Base-by-base conservation (phyloP, 2,329 filamentous ascomycete genomes). In the Aspergillus fischeri region DNA sequence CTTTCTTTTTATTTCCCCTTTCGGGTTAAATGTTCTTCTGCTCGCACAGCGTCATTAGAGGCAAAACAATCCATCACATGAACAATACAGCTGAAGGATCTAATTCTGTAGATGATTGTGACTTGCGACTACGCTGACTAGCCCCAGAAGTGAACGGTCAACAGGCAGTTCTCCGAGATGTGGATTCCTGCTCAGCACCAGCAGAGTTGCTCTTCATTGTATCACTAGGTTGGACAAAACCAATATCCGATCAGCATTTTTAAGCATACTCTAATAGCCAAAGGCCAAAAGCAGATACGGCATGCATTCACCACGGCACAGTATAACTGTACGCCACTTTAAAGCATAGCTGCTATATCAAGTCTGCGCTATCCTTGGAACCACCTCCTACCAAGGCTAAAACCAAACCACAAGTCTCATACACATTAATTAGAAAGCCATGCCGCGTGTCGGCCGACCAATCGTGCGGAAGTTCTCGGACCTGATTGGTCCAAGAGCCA, bases 401-500 rank as follows among this genome's bases (percentile, higher is more conserved):
- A 55, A 35, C 51, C 14, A 47, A 47, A 29, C n/a, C 28, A 44
- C n/a, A 56, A 38, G 32, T n/a, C 47, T 11, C 17, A 44, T 29
- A 32, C 27, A 21, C 10, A 27, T 17, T n/a, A 53, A 57, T 58
- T 48, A 68, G 60, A 72, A 78, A 3, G 74, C 76, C 45, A 60
- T 61, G 5, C 76, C 76, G 38, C 67, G 70, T 20, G 55, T 71
- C 27, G 70, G 60, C 51, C 69, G 67, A 10, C 78, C 78, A 29
- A 79, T 64, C 1, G 77, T 80, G 59, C 71, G 70, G 64, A 78
- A 80, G 24, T 67, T 74, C 53, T 76, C 66, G 2, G 67, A 52
- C 47, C 52, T 59, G 27, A 56, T 58, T 20, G 62, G 47, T 5
- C 75, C 75, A 35, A 80, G 55, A 27, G 78, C 78, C 11, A 80